Evolutionary conservation across 495 filamentous ascomycete genomes (phyloP).

Genomic region (Cercophora samala): DNA sequence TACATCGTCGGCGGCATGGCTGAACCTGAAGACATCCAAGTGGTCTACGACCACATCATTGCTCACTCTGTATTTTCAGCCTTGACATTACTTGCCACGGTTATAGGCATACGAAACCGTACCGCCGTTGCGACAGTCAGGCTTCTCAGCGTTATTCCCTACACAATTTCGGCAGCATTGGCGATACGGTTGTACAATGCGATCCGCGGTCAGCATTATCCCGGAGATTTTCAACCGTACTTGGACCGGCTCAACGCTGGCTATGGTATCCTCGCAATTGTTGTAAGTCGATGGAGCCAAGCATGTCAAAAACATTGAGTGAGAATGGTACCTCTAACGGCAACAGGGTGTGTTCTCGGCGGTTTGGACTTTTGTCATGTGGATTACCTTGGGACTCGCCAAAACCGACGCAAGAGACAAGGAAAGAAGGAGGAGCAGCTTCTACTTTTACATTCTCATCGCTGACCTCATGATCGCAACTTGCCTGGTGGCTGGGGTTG

Average conservation of each 20-base stretch:
- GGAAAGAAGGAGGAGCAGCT: not conserved
- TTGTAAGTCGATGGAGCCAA: not conserved
- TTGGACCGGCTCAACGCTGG: not conserved
- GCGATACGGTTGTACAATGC: not conserved
- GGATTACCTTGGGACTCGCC: not conserved
- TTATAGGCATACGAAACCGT: not conserved
- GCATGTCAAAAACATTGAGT: not conserved
- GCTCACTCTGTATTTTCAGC: not conserved
- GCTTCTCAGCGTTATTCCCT: not conserved
- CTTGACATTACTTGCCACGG: not conserved
- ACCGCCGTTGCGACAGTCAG: not conserved
- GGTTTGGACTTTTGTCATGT: not conserved
- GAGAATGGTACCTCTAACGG: not conserved
- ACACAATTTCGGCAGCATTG: not conserved
- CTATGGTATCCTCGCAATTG: not conserved
- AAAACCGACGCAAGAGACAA: not conserved
- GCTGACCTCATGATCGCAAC: not conserved
- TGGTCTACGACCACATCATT: not conserved
- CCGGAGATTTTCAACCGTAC: not conserved
- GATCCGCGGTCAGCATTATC: not conserved
- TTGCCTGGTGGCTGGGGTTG: not conserved
- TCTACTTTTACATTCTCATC: not conserved
- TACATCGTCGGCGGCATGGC: not conserved
- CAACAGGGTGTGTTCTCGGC: not conserved
- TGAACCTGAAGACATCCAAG: not conserved